A percentile compares a stretch with the other conserved stretches of the same genome.
phyloP scores from a whole-genome alignment of 257 asterid species.

The Forsythia viridissima region DNA sequence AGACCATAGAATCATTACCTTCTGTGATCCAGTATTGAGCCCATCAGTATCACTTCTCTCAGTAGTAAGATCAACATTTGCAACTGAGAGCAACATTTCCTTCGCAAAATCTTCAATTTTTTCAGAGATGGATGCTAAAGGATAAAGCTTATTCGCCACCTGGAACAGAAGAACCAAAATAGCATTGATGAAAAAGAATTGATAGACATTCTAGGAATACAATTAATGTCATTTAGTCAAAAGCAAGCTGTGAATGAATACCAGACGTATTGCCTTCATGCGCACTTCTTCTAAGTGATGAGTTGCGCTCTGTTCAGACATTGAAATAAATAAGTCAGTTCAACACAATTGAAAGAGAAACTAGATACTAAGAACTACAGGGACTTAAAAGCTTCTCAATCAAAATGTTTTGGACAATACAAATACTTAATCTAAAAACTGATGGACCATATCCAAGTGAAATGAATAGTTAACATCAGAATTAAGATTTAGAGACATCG shows the following conservation, averaged over 20 bases:
- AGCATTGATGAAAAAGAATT: conserved; percentile 1
- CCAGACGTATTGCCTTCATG: conserved; percentile 99
- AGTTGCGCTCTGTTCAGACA: conserved; percentile 65
- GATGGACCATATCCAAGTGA: not conserved
- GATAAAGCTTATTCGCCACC: conserved; percentile 99
- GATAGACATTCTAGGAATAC: conserved; percentile 8
- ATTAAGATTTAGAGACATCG: not conserved
- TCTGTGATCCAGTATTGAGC: conserved; percentile 42
- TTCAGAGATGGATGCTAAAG: conserved; percentile 69
- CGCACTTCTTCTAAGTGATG: conserved; percentile 96
- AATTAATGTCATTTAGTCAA: conserved; percentile 7
- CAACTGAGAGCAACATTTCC: conserved; percentile 75
- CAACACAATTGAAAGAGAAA: conserved; percentile 22
- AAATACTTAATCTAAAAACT: conserved; percentile 9
- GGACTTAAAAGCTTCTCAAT: conserved; percentile 4
- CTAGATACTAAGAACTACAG: conserved; percentile 8
- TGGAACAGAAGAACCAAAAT: conserved; percentile 31
- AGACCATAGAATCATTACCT: conserved; percentile 41
- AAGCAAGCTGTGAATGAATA: conserved; percentile 35
- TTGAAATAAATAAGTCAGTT: conserved; percentile 30
- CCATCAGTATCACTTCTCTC: conserved; percentile 50
- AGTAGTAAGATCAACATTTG: conserved; percentile 41
- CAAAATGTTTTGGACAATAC: conserved; percentile 7
- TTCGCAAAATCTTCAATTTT: conserved; percentile 84
- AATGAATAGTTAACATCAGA: not conserved